These are phyloP conservation scores for Isoetes taiwanensis DNA, from an alignment of 75 land plant genomes.

Conservation along the genomic window DNA sequence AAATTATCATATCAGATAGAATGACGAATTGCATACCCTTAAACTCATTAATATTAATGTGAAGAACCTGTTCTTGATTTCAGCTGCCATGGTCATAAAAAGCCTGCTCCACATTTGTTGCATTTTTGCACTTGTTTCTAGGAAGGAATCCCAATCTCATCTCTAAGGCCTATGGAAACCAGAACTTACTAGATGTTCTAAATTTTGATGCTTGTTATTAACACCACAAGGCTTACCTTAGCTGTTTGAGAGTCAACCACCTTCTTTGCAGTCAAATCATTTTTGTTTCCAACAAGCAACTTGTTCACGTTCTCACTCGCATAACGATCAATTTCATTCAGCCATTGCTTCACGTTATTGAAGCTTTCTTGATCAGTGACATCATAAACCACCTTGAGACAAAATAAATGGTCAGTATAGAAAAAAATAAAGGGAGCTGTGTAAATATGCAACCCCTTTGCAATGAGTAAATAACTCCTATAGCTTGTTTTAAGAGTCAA, in stretches of 20 bases:
- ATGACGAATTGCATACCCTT: too few relatives aligned
- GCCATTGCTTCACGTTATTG: slow-evolving; percentile 76
- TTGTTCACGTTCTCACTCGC: slow-evolving; percentile 83
- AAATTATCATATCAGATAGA: too few relatives aligned
- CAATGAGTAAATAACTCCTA: not conserved
- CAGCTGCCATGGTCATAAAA: slow-evolving; percentile 76
- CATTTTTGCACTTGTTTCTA: slow-evolving; percentile 77
- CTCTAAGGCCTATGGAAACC: too few relatives aligned
- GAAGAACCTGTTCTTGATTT: slow-evolving; percentile 79
- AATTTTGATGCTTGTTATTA: too few relatives aligned
- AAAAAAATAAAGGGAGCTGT: too few relatives aligned
- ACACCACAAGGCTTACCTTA: too few relatives aligned
- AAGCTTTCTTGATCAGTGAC: slow-evolving; percentile 75
- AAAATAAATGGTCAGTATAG: not conserved
- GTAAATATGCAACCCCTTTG: too few relatives aligned
- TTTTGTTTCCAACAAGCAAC: slow-evolving; percentile 71
- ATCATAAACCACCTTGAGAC: slow-evolving; percentile 85
- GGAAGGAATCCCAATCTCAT: slow-evolving; percentile 68
- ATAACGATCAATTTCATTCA: slow-evolving; percentile 79
- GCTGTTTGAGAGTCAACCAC: slow-evolving; percentile 63
- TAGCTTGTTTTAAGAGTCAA: too few relatives aligned
- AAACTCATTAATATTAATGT: too few relatives aligned
- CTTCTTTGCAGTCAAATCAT: slow-evolving; percentile 55
- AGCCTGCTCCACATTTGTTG: slow-evolving; percentile 61
- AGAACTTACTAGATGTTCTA: too few relatives aligned